Conservation (phyloP, 495 filamentous ascomycete species). For the Margaritispora aquatica region DNA sequence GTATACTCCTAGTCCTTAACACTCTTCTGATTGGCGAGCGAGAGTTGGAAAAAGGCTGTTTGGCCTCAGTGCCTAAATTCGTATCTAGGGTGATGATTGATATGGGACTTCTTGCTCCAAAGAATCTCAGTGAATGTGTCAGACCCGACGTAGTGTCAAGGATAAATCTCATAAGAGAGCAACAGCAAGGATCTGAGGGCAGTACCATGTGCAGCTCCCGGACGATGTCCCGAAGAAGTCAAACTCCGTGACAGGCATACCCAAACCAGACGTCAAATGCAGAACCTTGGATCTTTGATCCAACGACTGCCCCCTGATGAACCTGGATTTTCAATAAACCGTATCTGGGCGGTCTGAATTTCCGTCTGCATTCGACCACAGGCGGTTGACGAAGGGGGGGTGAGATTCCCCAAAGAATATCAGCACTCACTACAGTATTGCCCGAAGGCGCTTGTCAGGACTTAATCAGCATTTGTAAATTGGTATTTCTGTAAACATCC, state of each 20-base stretch:
- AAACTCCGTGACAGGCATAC: conserved; percentile 14
- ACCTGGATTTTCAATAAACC: conserved; percentile 20
- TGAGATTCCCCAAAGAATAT: background rate
- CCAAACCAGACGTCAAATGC: conserved; percentile 5
- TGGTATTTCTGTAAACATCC: conserved; percentile 1
- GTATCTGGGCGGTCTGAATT: background rate
- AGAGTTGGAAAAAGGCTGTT: background rate
- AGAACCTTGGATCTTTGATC: background rate
- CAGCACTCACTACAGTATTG: conserved; percentile 3
- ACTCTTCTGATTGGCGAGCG: conserved; percentile 14
- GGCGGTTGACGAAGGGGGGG: background rate
- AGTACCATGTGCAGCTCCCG: conserved; percentile 14
- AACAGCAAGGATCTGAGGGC: background rate
- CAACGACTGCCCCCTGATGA: background rate
- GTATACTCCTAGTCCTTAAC: background rate
- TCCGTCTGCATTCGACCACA: background rate
- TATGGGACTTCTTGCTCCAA: conserved; percentile 11
- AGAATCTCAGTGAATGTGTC: conserved; percentile 17
- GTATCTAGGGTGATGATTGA: conserved; percentile 22
- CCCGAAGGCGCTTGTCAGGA: conserved; percentile 11
- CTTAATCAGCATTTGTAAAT: conserved; percentile 10
- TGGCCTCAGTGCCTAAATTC: conserved; percentile 20
- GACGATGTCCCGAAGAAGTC: conserved; percentile 10
- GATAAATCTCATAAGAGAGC: conserved; percentile 3
- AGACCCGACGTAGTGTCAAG: background rate